phyloP scores from a whole-genome alignment of 2,329 filamentous ascomycete genomes.

The Cladosporium phlei region DNA sequence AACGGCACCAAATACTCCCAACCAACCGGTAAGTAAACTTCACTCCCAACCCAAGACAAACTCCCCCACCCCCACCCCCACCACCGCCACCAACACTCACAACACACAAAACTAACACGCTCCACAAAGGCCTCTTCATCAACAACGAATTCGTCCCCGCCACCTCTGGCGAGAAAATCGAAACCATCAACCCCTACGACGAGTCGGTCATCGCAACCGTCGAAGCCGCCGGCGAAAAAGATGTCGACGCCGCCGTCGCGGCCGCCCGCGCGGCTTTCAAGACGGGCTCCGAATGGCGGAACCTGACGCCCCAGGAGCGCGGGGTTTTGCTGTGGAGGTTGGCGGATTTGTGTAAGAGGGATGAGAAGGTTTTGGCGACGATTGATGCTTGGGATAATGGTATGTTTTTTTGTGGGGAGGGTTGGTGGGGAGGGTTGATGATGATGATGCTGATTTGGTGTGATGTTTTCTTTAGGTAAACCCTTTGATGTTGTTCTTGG shows the following conservation, averaged over 20 bases:
- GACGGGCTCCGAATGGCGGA: constrained; percentile 51
- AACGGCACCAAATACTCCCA: constrained; percentile 68
- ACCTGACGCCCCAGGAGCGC: constrained; percentile 37
- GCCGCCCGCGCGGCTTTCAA: constrained; percentile 67
- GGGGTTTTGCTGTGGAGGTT: constrained; percentile 44
- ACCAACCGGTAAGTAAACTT: constrained; percentile 46
- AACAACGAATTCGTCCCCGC: constrained; percentile 13
- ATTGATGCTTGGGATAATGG: constrained; percentile 45
- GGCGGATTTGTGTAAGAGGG: constrained; percentile 37
- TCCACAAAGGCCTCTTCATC: constrained; percentile 14
- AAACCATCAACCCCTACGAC: constrained; percentile 58
- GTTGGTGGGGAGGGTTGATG: too few relatives aligned
- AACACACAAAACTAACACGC: not conserved
- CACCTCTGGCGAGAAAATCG: constrained; percentile 47
- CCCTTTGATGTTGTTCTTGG: constrained; percentile 51
- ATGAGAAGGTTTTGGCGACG: constrained; percentile 41
- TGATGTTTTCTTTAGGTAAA: too few relatives aligned
- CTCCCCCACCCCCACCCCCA: not conserved
- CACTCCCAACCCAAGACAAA: not conserved
- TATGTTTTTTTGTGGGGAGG: too few relatives aligned
- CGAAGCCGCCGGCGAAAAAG: constrained; percentile 60
- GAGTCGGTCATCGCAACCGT: constrained; percentile 48
- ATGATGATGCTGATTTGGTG: too few relatives aligned
- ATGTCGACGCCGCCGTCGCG: constrained; percentile 67
- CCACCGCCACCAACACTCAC: not conserved